phyloP scores from a whole-genome alignment of 257 asterid species.

The Ilex aquifolium region DNA sequence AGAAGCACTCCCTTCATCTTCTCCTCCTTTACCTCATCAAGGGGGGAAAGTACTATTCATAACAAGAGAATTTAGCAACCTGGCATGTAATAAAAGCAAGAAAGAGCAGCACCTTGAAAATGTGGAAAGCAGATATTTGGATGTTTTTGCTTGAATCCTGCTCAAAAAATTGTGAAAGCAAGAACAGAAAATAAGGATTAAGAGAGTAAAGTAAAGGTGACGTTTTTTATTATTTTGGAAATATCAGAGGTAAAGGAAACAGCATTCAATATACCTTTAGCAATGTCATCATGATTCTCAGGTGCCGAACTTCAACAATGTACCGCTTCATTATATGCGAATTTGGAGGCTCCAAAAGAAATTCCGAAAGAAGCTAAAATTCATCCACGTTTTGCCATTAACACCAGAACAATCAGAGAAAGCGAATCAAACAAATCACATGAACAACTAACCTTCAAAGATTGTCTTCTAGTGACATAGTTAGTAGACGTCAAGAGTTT shows the following conservation, averaged over 20 bases:
- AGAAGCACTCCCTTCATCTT: no score
- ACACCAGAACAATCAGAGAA: constrained; percentile 14
- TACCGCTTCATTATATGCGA: constrained; percentile 85
- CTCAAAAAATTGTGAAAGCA: constrained; percentile 12
- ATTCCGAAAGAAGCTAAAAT: constrained; percentile 88
- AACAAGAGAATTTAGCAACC: constrained; percentile 1
- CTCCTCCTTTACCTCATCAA: neutral
- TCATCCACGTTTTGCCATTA: constrained; percentile 24
- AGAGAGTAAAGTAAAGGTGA: neutral
- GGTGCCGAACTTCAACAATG: constrained; percentile 75
- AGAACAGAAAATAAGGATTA: neutral
- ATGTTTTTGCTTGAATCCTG: constrained; percentile 98
- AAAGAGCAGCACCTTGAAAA: constrained; percentile 70
- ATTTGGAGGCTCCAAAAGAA: constrained; percentile 89
- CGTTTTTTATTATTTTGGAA: neutral
- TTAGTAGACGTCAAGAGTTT: constrained; percentile 70
- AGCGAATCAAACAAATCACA: constrained; percentile 17
- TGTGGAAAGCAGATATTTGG: constrained; percentile 90
- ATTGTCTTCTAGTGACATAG: constrained; percentile 96
- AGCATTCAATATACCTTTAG: constrained; percentile 54
- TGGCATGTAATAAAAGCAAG: constrained; percentile 14
- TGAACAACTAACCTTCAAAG: constrained; percentile 72
- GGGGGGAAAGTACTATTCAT: neutral
- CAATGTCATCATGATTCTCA: constrained; percentile 92
- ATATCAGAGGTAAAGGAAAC: constrained; percentile 13